phyloP scores from a whole-genome alignment of 768 basidiomycete genomes.

The Asterophora lycoperdoides region DNA sequence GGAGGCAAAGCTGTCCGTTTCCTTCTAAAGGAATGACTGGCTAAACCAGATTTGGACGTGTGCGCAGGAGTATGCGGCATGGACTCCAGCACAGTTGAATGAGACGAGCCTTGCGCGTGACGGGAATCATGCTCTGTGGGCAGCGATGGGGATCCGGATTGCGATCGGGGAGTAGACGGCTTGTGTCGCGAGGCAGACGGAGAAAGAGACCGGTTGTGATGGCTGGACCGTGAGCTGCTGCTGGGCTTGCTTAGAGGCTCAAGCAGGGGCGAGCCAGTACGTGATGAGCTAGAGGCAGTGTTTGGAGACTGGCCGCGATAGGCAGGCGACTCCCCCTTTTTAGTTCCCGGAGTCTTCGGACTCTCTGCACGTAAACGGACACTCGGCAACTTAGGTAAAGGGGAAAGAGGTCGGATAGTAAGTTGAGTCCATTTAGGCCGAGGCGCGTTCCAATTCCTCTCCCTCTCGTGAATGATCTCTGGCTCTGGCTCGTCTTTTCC shows the following conservation, averaged over 20 bases:
- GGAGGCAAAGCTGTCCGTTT: conserved; percentile 32
- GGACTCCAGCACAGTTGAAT: too few species aligned
- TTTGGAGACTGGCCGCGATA: conserved; percentile 2
- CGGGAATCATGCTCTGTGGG: too few species aligned
- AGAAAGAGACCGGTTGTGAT: background rate
- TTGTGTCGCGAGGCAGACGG: background rate
- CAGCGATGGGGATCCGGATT: conserved; percentile 4
- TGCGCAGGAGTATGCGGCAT: conserved; percentile 24
- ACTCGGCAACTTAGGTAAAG: conserved; percentile 12
- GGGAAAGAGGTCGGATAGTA: conserved; percentile 9
- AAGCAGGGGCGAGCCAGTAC: background rate
- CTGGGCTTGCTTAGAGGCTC: background rate
- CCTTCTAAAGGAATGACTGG: conserved; percentile 35
- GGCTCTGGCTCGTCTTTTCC: conserved; percentile 25
- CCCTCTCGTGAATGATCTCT: conserved; percentile 38
- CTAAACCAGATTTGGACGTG: background rate
- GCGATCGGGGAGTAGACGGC: background rate
- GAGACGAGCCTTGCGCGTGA: too few species aligned
- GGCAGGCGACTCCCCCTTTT: conserved; percentile 18
- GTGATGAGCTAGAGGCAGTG: background rate
- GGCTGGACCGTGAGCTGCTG: background rate
- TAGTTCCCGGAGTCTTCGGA: conserved; percentile 12
- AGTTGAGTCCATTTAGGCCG: conserved; percentile 48
- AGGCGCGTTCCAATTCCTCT: conserved; percentile 71
- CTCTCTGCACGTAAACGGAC: conserved; percentile 20